Base-by-base conservation (phyloP, 495 filamentous ascomycete genomes). In the Ascobolus immersus region DNA sequence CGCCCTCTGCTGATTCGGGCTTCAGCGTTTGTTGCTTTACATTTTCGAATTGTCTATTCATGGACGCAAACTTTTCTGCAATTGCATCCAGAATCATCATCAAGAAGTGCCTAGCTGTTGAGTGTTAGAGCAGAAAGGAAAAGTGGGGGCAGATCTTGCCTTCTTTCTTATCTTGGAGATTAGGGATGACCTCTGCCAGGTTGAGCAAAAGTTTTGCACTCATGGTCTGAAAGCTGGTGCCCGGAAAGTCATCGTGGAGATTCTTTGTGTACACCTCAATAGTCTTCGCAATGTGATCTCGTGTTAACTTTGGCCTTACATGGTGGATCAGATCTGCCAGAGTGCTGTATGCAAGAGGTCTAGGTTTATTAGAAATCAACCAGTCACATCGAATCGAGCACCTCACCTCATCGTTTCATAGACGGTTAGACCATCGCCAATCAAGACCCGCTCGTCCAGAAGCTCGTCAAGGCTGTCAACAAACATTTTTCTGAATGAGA, bases 211-310 rank as follows among this genome's bases (percentile, higher is more conserved):
- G 59, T 50, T 94, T 99, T 3, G 89, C 89, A 45, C 86, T 94
- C 89, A 99, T 99, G 0, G 89, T 99, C 51, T 99, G 89, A 50
- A 94, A 99, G 51, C 86, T 94, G 4, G 89, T 94, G 10, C 89
- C 89, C 2, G 89, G 89, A 43, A 92, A 90, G 39, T 76, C 77
- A 49, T 94, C 89, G 42, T 90, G 82, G 15, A 99, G 60, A 42
- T 94, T 94, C 44, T 77, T 80, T 4, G 86, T 92, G 51, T 94
- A 99, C 5, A 94, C 89, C 44, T 90, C 78, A 7, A 99, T 79
- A 0, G 89, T 93, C 42, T 77, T 71, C 32, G 80, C 68, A 37
- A 99, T 99, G 53, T 94, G 89, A 35, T 84, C 72, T 7, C 71
- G 71, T 1, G 60, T 62, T 13, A 99, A 59, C 7, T 68, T 64